Evolutionary conservation across 345 rosid species (phyloP).

Genomic region (Cardamine resedifolia): DNA sequence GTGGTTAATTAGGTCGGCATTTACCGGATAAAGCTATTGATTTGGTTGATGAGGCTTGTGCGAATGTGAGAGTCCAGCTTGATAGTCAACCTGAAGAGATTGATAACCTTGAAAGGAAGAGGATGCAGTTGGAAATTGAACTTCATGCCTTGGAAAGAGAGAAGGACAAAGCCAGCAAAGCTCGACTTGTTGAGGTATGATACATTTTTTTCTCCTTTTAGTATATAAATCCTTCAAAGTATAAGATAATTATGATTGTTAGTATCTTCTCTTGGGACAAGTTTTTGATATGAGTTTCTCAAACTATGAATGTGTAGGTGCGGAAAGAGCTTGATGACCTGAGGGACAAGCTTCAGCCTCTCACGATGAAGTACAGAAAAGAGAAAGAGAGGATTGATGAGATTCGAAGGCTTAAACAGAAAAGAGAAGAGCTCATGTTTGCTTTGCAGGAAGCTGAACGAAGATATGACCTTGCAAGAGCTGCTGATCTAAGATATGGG

Average conservation of each 20-base stretch:
- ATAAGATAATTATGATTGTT: conserved; percentile 36
- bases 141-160: conserved; percentile 90
- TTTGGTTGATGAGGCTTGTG: conserved; percentile 93
- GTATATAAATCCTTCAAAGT: not conserved
- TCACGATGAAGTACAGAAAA: conserved; percentile 81
- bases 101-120: conserved; percentile 80
- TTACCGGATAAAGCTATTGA: conserved; percentile 93
- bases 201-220: not conserved
- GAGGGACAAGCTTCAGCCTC: conserved; percentile 89
- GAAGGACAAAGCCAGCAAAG: conserved; percentile 93
- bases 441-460: conserved; percentile 87
- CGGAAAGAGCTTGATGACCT: conserved; percentile 85
- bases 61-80: conserved; percentile 91
- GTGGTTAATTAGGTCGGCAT: conserved; percentile 60
- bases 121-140: conserved; percentile 86
- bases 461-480: conserved; percentile 85
- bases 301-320: conserved; percentile 46
- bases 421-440: conserved; percentile 71
- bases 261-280: not conserved
- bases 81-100: conserved; percentile 98
- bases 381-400: conserved; percentile 94
- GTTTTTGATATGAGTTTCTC: not conserved
- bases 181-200: conserved; percentile 76
- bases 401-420: conserved; percentile 73
- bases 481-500: conserved; percentile 82